Evolutionary conservation across 2,329 filamentous ascomycete species (phyloP).

Genomic region (Parasarocladium wereldwijsianum): DNA sequence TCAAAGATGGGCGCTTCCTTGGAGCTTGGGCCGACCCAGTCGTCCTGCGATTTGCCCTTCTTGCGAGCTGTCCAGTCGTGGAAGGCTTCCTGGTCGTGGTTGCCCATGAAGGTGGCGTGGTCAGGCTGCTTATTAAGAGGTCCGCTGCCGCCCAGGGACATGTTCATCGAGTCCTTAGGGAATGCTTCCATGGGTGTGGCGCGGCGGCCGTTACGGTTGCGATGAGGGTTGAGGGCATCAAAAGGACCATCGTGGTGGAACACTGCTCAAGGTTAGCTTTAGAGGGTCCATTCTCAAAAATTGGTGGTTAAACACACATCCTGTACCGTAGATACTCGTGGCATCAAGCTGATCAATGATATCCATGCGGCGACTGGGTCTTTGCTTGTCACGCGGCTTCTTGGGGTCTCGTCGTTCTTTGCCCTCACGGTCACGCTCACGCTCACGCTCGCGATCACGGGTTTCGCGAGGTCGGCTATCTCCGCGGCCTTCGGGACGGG

Average conservation of each 20-base stretch:
- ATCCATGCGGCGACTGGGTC: constrained; percentile 48
- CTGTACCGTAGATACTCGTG: constrained; percentile 87
- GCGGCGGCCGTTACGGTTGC: constrained; percentile 70
- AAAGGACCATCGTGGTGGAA: constrained; percentile 98
- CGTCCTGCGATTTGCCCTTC: constrained; percentile 11
- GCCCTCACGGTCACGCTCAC: constrained; percentile 9
- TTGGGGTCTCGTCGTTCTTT: constrained; percentile 10
- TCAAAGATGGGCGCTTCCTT: constrained; percentile 46
- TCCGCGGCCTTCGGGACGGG: constrained; percentile 3
- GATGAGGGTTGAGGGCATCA: constrained; percentile 87
- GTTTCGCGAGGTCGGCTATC: constrained; percentile 4
- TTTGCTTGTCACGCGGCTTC: constrained; percentile 28
- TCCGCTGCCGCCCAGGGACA: constrained; percentile 74
- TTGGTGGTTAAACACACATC: constrained; percentile 45
- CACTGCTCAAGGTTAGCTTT: constrained; percentile 37
- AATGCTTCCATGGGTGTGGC: constrained; percentile 94
- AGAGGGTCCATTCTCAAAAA: constrained; percentile 5
- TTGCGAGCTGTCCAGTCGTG: constrained; percentile 52
- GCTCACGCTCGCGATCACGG: constrained; percentile 6
- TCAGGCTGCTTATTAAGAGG: constrained; percentile 72
- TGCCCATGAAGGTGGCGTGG: constrained; percentile 75
- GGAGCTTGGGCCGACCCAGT: constrained; percentile 10
- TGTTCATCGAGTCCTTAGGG: constrained; percentile 83
- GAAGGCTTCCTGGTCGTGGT: constrained; percentile 69
- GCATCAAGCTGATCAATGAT: constrained; percentile 95